phyloP scores from a whole-genome alignment of 176 grass and related monocot genomes.

The Metroxylon sagu region DNA sequence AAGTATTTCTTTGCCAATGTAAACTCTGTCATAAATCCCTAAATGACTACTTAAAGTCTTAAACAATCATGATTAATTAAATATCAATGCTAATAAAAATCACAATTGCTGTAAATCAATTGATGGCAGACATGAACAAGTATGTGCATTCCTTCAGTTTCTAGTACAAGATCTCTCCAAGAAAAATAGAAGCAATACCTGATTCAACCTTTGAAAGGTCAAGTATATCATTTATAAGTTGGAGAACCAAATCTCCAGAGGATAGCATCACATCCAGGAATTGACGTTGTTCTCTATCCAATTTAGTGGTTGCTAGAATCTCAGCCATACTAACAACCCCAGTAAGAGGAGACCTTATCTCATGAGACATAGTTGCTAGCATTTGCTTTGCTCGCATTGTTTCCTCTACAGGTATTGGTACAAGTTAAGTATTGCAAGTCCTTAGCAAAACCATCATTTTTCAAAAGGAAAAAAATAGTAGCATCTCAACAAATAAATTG shows the following conservation, averaged over 20 bases:
- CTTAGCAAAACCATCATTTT: too few species aligned
- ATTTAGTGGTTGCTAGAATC: constrained; percentile 64
- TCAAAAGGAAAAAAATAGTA: too few species aligned
- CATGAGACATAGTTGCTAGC: constrained; percentile 94
- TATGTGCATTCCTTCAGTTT: background rate
- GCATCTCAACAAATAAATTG: constrained; percentile 1
- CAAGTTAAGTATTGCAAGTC: background rate
- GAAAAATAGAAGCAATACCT: constrained; percentile 34
- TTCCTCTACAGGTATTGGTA: constrained; percentile 49
- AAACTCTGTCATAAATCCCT: too few species aligned
- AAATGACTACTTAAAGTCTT: too few species aligned
- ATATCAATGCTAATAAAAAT: too few species aligned
- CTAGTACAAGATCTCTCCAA: background rate
- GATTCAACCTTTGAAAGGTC: constrained; percentile 97
- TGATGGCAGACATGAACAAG: constrained; percentile 1
- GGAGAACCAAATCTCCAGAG: constrained; percentile 91
- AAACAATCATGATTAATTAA: too few species aligned
- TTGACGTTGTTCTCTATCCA: constrained; percentile 75
- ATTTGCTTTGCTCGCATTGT: constrained; percentile 98
- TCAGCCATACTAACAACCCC: constrained; percentile 91
- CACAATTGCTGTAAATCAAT: constrained; percentile 3
- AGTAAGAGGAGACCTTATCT: constrained; percentile 92
- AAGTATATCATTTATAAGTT: constrained; percentile 95
- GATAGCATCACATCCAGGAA: constrained; percentile 92
- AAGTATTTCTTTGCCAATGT: too few species aligned